A percentile compares a stretch with the other conserved stretches of the same genome.
phyloP scores from a whole-genome alignment of 805 yeast species.

The Lachancea sp. region DNA sequence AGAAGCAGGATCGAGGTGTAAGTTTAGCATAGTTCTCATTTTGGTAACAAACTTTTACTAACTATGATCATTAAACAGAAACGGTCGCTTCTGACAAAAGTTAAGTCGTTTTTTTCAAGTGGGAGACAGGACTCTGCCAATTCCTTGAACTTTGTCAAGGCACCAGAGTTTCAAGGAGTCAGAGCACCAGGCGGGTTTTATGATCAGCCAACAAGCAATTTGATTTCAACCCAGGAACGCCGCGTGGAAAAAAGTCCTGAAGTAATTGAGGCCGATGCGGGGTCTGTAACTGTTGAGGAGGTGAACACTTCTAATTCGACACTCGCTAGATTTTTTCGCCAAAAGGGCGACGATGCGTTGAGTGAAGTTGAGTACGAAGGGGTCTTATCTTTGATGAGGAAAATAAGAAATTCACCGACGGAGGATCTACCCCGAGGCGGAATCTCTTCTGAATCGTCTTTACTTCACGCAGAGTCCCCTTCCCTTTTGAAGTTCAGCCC shows the following conservation, averaged over 20 bases:
- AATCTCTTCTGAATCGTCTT: not conserved
- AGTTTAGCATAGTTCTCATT: not conserved
- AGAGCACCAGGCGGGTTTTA: conserved; percentile 28
- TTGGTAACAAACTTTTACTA: not conserved
- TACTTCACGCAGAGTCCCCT: conserved; percentile 5
- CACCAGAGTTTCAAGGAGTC: not conserved
- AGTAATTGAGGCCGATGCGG: conserved; percentile 5
- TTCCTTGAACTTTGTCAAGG: not conserved
- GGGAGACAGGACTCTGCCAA: conserved; percentile 2
- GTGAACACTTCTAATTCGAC: conserved; percentile 39
- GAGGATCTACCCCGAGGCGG: conserved; percentile 8
- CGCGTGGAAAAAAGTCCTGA: not conserved
- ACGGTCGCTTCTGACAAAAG: conserved; percentile 5
- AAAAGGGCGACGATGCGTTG: conserved; percentile 69
- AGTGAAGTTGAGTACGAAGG: conserved; percentile 75
- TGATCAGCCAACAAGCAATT: conserved; percentile 1
- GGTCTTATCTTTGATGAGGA: conserved; percentile 54
- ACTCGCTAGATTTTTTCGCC: conserved; percentile 62
- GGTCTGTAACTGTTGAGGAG: conserved; percentile 5
- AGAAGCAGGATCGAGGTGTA: conserved; percentile 6
- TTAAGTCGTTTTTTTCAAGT: conserved; percentile 8
- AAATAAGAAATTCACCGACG: conserved; percentile 11
- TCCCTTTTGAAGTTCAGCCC: conserved; percentile 7
- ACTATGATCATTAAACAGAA: conserved; percentile 1
- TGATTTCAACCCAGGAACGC: not conserved